Conservation (phyloP, 345 rosid species). For the Sonneratia alba region DNA sequence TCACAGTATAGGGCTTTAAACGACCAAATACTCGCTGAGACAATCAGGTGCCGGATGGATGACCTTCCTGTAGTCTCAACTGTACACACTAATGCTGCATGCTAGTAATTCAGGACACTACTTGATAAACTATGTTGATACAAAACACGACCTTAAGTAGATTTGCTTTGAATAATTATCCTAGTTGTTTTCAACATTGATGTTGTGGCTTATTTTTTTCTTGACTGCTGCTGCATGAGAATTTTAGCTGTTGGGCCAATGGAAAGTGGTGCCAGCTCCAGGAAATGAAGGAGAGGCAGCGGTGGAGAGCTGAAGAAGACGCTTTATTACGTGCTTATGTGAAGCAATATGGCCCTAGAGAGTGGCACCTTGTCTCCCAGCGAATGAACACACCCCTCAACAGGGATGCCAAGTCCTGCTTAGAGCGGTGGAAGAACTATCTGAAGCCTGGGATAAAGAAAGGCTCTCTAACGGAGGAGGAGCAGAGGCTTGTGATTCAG, state of each 20-base stretch:
- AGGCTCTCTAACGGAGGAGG: constrained; percentile 86
- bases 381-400: constrained; percentile 46
- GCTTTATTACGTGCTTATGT: constrained; percentile 77
- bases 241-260: constrained; percentile 35
- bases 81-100: too few species aligned
- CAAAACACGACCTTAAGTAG: neutral
- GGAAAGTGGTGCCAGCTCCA: constrained; percentile 46
- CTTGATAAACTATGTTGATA: neutral
- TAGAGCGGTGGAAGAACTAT: constrained; percentile 96
- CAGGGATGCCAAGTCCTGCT: constrained; percentile 91
- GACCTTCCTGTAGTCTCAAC: neutral
- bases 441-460: constrained; percentile 98
- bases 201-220: neutral
- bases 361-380: constrained; percentile 89
- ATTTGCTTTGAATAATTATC: neutral
- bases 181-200: neutral
- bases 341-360: constrained; percentile 89
- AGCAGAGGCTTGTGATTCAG: constrained; percentile 79
- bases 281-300: constrained; percentile 99
- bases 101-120: too few species aligned
- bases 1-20: too few species aligned
- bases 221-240: constrained; percentile 43
- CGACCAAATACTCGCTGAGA: neutral
- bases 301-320: constrained; percentile 99
- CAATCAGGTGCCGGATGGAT: neutral